Evolutionary conservation across 441 rosid species (phyloP), one percentile per base, ranked within the genome.

Genomic region (Gossypium davidsonii): DNA sequence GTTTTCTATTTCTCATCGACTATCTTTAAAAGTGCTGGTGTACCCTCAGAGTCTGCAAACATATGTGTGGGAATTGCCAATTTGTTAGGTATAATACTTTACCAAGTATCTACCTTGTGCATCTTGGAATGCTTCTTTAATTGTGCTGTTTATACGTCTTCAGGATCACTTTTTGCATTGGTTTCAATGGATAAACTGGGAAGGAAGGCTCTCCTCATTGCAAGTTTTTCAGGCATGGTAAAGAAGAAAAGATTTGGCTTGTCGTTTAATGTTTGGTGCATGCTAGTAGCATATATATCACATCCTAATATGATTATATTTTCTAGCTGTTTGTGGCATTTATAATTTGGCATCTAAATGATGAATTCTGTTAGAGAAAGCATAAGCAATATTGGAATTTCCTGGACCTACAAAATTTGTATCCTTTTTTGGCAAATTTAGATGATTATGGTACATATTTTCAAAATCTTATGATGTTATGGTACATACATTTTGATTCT

Each of bases 1-100:
- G 88, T 90, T 67, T 90, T 90, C 87, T 90, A 90, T 83, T 88
- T 90, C 85, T 90, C 92, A 71, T 88, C 94, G 70, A 83, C 88
- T 58, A 90, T 90, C 73, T 88, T 90, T 85, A 86, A 84, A 85
- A 90, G 72, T 70, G 91, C 89, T 48, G 92, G 94, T 52, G 80
- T 90, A 70, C 92, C 94, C 82, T 83, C 92, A 71, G 86, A 85
- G 72, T 78, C 84, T 53, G 94, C 87, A 42, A 90, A 90, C 77
- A 78, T 85, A 63, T 86, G 90, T 68, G 81, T 90, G 56, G 92
- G 90, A 79, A 75, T 90, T 44, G 84, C 85, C 84, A 90, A 88
- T 83, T 79, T 90, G 74, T 81, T 83, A 78, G 94, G 94, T 90
- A 78, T 26, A 23, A 49, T 69, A 26, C 61, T 28, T 79, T 67